Evolutionary conservation across 106 monocot species (phyloP).

Genomic region (Xerophyta viscosa): DNA sequence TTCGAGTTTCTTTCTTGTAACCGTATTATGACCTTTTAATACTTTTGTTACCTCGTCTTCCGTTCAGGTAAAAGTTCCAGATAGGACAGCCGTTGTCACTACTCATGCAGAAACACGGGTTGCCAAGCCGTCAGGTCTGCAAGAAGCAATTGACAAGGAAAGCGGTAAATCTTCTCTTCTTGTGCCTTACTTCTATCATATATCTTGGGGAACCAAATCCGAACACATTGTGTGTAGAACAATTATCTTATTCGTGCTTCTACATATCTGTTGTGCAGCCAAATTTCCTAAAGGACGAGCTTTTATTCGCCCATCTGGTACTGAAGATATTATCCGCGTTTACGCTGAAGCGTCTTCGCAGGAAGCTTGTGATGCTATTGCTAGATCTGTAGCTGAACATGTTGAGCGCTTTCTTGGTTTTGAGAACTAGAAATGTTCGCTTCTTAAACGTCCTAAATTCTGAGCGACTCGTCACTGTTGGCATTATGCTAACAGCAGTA

Average conservation of each 20-base stretch:
- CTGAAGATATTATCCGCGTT: slow-evolving; percentile 83
- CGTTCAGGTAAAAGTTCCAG: slow-evolving; percentile 66
- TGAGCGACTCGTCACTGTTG: too few relatives aligned
- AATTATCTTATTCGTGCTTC: too few relatives aligned
- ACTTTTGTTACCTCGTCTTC: neutral
- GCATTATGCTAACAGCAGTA: too few relatives aligned
- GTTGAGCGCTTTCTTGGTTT: slow-evolving; percentile 46
- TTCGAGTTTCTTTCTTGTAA: too few relatives aligned
- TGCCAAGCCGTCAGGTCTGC: slow-evolving; percentile 51
- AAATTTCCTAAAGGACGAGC: slow-evolving; percentile 54
- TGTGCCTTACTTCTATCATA: too few relatives aligned
- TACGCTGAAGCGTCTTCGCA: slow-evolving; percentile 81
- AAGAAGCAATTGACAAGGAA: slow-evolving; percentile 61
- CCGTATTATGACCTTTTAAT: slow-evolving; percentile 3
- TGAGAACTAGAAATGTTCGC: neutral
- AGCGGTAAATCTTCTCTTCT: slow-evolving; percentile 29
- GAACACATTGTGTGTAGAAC: too few relatives aligned
- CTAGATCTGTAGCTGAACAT: slow-evolving; percentile 42
- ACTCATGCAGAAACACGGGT: slow-evolving; percentile 75
- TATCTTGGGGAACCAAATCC: too few relatives aligned
- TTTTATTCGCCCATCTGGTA: slow-evolving; percentile 87
- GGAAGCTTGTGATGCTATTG: slow-evolving; percentile 66
- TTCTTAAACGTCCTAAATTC: neutral
- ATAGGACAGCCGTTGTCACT: slow-evolving; percentile 61
- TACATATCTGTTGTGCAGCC: too few relatives aligned